Base-by-base conservation (phyloP, 2,329 filamentous ascomycete species). In the Podosphaera xanthii region DNA sequence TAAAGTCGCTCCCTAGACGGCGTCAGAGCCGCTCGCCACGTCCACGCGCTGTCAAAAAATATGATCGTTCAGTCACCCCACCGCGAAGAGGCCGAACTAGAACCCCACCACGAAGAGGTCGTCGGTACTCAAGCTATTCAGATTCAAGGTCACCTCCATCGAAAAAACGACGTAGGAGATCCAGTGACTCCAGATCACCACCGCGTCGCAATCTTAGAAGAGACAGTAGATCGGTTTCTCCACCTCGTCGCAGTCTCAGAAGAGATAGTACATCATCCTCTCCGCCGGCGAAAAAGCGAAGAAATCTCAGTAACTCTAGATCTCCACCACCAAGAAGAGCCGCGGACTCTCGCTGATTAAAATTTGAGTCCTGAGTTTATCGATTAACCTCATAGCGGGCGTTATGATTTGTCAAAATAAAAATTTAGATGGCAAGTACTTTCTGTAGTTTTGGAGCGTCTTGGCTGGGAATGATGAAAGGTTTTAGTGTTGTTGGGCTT, bases 281-380 rank as follows among this genome's bases (percentile, higher is more conserved):
- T 50, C 66, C 65, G 38, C 60, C 62, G 8, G 10, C 52, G 0
- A 69, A 68, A 62, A 65, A 67, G 60, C 64, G 66, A 61, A 61
- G 66, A 59, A 63, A 65, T 53, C 61, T 63, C 44, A 66, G 63
- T 52, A 61, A 63, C 49, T 68, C 66, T 33, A 63, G 62, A 57
- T 67, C 65, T 57, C 65, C 65, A n/a, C 66, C 66, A 48, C 65
- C 65, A 49, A 67, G 67, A 56, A 60, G 67, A 56, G 66, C 66
- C 10, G 59, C 65, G 52, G 62, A 64, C 63, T 64, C 65, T 58
- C 65, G 62, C 54, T 67, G 63, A 59, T 6, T 40, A 5, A 5
- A 5, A 40, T 10, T 5, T 40, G 10, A 5, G 6, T 40, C 50
- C 58, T 54, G 10, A 5, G 10, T 40, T 5, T 40, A 40, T 40